Percentiles rank a stretch among this genome's conserved stretches.
phyloP scores from a whole-genome alignment of 805 yeast genomes.

The Candida odintsovae region DNA sequence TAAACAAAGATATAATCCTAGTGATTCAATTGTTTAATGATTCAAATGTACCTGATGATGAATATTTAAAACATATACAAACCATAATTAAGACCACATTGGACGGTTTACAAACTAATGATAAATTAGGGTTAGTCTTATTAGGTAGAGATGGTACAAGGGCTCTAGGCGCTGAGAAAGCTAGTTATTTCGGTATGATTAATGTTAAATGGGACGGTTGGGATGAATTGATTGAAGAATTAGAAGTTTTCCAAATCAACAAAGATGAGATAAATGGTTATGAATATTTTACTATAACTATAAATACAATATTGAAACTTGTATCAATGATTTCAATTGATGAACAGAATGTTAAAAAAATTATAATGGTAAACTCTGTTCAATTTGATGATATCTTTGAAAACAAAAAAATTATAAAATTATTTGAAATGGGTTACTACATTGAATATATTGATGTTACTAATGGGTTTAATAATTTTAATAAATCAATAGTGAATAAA shows the following conservation, averaged over 20 bases:
- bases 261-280: conserved; percentile 5
- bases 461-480: background rate
- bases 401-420: background rate
- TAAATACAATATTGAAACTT: conserved; percentile 4
- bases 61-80: conserved; percentile 25
- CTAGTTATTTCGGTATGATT: conserved; percentile 41
- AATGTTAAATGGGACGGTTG: conserved; percentile 43
- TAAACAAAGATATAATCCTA: conserved; percentile 37
- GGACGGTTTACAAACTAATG: conserved; percentile 27
- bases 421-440: background rate
- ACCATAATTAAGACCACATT: conserved; percentile 24
- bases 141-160: conserved; percentile 42
- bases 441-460: background rate
- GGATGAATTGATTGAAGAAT: conserved; percentile 35
- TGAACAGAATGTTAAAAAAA: conserved; percentile 1
- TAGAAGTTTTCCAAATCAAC: conserved; percentile 22
- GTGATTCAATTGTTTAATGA: conserved; percentile 36
- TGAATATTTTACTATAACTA: background rate
- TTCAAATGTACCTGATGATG: conserved; percentile 21
- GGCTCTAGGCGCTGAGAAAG: conserved; percentile 28
- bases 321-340: conserved; percentile 6
- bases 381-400: conserved; percentile 1
- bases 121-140: conserved; percentile 42
- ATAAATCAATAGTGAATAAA: background rate
- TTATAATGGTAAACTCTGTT: conserved; percentile 5